Evolutionary conservation across 257 asterid genomes (phyloP).

Genomic region (Prunella vulgaris): DNA sequence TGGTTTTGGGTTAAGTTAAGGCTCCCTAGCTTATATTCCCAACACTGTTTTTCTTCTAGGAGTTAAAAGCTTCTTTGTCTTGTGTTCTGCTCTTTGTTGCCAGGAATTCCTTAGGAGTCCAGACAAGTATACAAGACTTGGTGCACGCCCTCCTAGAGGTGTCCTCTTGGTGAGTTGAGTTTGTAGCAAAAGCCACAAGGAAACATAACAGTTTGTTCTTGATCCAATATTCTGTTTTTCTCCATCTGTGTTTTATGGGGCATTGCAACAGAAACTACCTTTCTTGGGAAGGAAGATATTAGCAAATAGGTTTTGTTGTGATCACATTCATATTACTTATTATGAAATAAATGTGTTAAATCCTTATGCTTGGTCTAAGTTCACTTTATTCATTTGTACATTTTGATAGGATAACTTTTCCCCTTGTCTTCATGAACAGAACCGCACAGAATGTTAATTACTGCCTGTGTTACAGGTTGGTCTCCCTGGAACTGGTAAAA

Average conservation of each 20-base stretch:
- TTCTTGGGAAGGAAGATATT: neutral
- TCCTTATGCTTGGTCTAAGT: conserved; percentile 2
- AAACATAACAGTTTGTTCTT: conserved; percentile 21
- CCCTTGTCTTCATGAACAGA: neutral
- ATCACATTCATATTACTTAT: conserved; percentile 7
- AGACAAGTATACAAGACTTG: conserved; percentile 77
- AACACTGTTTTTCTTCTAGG: neutral
- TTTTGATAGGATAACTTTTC: neutral
- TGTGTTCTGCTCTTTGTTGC: conserved; percentile 24
- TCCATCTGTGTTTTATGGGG: neutral
- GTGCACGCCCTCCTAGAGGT: conserved; percentile 99
- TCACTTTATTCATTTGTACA: conserved; percentile 10
- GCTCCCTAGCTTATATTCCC: too few relatives aligned
- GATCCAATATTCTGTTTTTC: neutral
- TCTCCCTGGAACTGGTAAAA: conserved; percentile 99
- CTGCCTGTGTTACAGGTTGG: conserved; percentile 67
- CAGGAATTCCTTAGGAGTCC: conserved; percentile 98
- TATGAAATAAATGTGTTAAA: neutral
- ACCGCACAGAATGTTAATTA: conserved; percentile 5
- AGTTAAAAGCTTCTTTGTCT: conserved; percentile 12
- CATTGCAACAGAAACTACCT: neutral
- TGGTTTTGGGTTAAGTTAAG: too few relatives aligned
- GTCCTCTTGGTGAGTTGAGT: conserved; percentile 85
- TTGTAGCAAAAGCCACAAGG: conserved; percentile 3
- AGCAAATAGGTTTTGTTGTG: neutral